Conservation (phyloP, 1,284 basidiomycete species). For the Cryptococcus wingfieldii region DNA sequence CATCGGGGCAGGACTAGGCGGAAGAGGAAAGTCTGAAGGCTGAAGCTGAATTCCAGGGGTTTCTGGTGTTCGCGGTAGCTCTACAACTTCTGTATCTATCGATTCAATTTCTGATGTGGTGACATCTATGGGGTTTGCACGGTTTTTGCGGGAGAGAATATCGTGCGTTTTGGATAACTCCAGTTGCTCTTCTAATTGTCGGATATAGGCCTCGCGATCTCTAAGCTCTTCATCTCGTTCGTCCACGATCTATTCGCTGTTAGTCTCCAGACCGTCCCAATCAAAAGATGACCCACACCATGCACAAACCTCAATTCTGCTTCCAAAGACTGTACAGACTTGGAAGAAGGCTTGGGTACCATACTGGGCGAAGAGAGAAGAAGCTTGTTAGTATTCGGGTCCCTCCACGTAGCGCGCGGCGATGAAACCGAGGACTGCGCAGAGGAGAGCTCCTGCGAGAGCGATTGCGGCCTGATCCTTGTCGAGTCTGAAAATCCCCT, state of each 20-base stretch:
- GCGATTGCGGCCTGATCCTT: conserved; percentile 58
- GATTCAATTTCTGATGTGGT: background rate
- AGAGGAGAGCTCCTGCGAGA: conserved; percentile 92
- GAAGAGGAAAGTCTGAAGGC: conserved; percentile 16
- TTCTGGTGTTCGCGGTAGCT: background rate
- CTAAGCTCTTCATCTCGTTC: conserved; percentile 73
- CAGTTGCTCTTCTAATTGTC: conserved; percentile 62
- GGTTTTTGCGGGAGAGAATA: conserved; percentile 35
- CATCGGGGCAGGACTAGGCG: conserved; percentile 12
- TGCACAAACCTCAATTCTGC: conserved; percentile 57
- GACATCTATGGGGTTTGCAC: conserved; percentile 12
- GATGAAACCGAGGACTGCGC: conserved; percentile 59
- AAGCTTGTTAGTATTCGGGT: conserved; percentile 20
- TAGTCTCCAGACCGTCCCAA: background rate
- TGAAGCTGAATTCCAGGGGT: conserved; percentile 8
- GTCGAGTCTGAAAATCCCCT: conserved; percentile 38
- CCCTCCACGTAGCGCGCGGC: conserved; percentile 38
- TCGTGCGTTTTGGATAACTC: conserved; percentile 27
- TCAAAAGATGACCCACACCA: conserved; percentile 13
- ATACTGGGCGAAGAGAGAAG: conserved; percentile 32
- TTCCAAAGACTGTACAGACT: conserved; percentile 77
- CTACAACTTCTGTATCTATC: background rate
- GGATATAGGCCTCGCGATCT: conserved; percentile 81
- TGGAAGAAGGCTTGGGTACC: conserved; percentile 34
- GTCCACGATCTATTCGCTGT: conserved; percentile 56